These are phyloP conservation scores for Pichia sp. DNA, from an alignment of 1,139 yeast species.

Conservation along the genomic window DNA sequence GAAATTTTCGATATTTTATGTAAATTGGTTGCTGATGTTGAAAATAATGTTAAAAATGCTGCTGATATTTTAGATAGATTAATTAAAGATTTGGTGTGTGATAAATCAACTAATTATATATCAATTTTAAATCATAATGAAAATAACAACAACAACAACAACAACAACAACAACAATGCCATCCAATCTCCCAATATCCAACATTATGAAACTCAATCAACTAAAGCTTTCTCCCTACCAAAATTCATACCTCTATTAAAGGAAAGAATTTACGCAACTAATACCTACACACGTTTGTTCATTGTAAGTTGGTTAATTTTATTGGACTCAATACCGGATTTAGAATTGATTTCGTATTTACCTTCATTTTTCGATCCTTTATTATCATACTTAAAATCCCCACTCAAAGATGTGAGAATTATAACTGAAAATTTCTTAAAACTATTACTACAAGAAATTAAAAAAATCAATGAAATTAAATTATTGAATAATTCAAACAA, in stretches of 20 bases:
- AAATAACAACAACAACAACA: conserved; percentile 28
- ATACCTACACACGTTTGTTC: conserved; percentile 88
- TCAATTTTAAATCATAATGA: conserved; percentile 49
- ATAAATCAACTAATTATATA: conserved; percentile 85
- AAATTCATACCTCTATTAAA: conserved; percentile 84
- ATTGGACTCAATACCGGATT: conserved; percentile 85
- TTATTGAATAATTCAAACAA: conserved; percentile 30
- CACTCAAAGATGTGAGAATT: conserved; percentile 82
- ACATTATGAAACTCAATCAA: conserved; percentile 52
- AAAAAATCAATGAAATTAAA: conserved; percentile 65
- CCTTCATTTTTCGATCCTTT: conserved; percentile 89
- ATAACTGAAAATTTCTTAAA: conserved; percentile 77
- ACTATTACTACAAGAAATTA: conserved; percentile 72
- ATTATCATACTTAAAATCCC: conserved; percentile 70
- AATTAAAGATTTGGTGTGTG: conserved; percentile 91
- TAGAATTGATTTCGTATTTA: conserved; percentile 77
- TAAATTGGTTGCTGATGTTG: conserved; percentile 85
- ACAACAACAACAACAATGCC: conserved; percentile 32
- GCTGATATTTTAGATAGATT: conserved; percentile 89
- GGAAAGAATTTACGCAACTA: conserved; percentile 87
- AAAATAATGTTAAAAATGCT: conserved; percentile 88
- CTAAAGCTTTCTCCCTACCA: conserved; percentile 76
- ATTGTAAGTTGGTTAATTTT: conserved; percentile 89
- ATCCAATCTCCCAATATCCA: background rate
- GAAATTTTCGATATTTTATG: conserved; percentile 92